Evolutionary conservation across 306 rosid species (phyloP).

Genomic region (Lotus japonicus): DNA sequence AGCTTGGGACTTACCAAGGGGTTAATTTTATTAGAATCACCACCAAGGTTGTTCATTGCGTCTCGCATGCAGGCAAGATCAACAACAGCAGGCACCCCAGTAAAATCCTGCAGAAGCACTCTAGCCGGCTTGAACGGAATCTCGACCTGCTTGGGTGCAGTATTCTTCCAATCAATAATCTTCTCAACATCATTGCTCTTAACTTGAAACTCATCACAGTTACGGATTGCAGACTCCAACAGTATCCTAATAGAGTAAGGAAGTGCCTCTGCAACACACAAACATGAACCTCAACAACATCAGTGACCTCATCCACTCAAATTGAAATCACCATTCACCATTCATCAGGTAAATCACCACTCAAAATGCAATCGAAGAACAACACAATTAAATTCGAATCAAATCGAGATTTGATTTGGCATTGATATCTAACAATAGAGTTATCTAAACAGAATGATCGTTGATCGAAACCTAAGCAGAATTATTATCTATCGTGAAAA

Average conservation of each 20-base stretch:
- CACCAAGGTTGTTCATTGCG: conserved; percentile 90
- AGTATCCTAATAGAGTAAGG: conserved; percentile 92
- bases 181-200: conserved; percentile 76
- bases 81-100: conserved; percentile 97
- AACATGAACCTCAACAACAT: conserved; percentile 21
- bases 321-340: neutral
- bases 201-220: conserved; percentile 93
- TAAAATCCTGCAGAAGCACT: conserved; percentile 97
- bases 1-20: conserved; percentile 64
- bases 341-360: no score
- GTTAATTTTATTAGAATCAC: conserved; percentile 86
- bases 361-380: neutral
- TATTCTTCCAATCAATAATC: conserved; percentile 86
- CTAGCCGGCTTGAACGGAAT: conserved; percentile 97
- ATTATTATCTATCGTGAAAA: neutral
- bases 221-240: conserved; percentile 92
- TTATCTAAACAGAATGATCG: neutral
- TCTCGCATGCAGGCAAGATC: conserved; percentile 99
- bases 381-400: neutral
- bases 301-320: neutral
- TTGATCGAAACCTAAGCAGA: neutral
- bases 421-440: neutral
- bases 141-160: conserved; percentile 79
- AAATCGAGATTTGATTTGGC: conserved; percentile 7
- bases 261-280: conserved; percentile 53